These are phyloP conservation scores for Lentinus brumalis DNA, from an alignment of 768 basidiomycete genomes.

Conservation along the genomic window DNA sequence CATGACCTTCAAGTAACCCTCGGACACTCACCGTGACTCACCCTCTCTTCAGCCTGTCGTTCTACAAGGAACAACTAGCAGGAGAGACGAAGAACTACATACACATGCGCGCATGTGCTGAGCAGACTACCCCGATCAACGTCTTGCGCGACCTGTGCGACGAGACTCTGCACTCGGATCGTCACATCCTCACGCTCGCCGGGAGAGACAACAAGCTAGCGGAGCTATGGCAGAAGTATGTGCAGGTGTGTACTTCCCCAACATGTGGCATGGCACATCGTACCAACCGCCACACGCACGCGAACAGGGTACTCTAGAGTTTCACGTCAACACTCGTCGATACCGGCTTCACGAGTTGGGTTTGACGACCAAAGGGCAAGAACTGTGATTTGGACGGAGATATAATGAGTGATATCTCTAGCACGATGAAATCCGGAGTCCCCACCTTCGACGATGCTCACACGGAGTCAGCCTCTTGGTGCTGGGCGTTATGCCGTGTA, in stretches of 20 bases:
- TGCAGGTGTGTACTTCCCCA: neutral
- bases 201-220: neutral
- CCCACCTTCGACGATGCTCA: no score
- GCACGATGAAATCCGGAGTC: neutral
- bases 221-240: neutral
- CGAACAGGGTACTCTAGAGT: slow-evolving; percentile 2
- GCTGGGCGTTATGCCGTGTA: no score
- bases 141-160: slow-evolving; percentile 9
- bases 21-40: neutral
- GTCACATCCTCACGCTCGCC: neutral
- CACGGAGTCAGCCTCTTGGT: no score
- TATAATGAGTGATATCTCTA: neutral
- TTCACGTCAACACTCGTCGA: slow-evolving; percentile 1
- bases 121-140: neutral
- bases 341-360: slow-evolving; percentile 4
- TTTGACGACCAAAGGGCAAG: neutral
- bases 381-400: neutral
- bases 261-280: no score
- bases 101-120: slow-evolving; percentile 11
- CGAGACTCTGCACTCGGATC: slow-evolving; percentile 4
- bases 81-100: slow-evolving; percentile 23
- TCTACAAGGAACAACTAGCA: slow-evolving; percentile 25
- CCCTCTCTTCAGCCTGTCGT: slow-evolving; percentile 13
- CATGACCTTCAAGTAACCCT: no score
- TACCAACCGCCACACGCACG: no score